Base-by-base conservation (phyloP, 1,284 basidiomycete species). In the Laetiporus sulphureus region DNA sequence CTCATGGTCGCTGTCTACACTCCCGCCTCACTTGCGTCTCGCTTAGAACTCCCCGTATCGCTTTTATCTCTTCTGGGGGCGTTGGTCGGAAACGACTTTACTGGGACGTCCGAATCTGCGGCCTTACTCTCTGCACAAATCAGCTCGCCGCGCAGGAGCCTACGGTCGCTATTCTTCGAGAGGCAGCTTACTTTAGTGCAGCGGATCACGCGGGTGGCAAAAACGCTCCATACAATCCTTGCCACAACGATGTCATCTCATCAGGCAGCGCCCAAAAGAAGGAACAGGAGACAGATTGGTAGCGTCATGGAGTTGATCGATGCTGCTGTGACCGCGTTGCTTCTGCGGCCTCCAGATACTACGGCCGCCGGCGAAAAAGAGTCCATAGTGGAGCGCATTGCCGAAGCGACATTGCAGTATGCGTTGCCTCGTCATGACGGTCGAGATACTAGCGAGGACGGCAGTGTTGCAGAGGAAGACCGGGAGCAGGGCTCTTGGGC, bases 61-160 rank as follows among this genome's bases (percentile, higher is more conserved):
- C 72, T 91, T 37, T 74, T 95, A 15, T 90, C 92, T 1, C 72
- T 95, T 8, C 69, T 95, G n/a, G 89, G 83, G 8, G 82, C 89
- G 2, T 66, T 95, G 2, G 75, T 90, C 7, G 92, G 92, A 22
- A 94, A 93, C 58, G 92, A 95, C 60, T 91, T 83, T 55, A 55
- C 72, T 60, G 50, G 68, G 64, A 20, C 63, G 61, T 31, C 46
- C 1, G 44, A 44, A 51, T 52, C 6, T 47, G 50, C 10, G 44
- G 46, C 2, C 47, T 52, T 22, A 40, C 49, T 25, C 47, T n/a
- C n/a, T n/a, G n/a, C n/a, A n/a, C n/a, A n/a, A n/a, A n/a, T n/a
- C n/a, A n/a, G n/a, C n/a, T 44, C 23, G 16, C 38, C 15, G 40
- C 66, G 64, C 29, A 67, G 64, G 41, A 74, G 72, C 45, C 62